Evolutionary conservation across 2,329 filamentous ascomycete species (phyloP).

Genomic region (Calonectria crousiana): DNA sequence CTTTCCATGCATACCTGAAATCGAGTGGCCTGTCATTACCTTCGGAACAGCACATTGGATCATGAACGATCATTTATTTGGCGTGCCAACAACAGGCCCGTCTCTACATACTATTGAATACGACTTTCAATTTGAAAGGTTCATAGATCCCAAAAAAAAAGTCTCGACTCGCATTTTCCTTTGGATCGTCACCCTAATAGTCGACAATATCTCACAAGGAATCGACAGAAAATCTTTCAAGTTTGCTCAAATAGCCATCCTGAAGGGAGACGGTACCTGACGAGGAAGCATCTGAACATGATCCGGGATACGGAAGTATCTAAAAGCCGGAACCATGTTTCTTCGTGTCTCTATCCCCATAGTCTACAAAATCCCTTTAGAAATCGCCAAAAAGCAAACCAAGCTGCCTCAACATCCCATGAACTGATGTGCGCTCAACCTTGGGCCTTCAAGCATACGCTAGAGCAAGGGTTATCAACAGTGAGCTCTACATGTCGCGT

Average conservation of each 20-base stretch:
- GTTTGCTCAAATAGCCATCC: too few relatives aligned
- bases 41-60: not conserved
- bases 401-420: not conserved
- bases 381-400: too few relatives aligned
- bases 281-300: too few relatives aligned
- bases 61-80: not conserved
- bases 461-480: not conserved
- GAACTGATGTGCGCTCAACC: not conserved
- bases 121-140: not conserved
- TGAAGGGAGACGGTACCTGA: too few relatives aligned
- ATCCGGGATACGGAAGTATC: too few relatives aligned
- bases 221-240: not conserved
- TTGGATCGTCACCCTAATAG: not conserved
- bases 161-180: not conserved
- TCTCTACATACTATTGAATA: not conserved
- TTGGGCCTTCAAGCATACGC: not conserved
- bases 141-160: not conserved
- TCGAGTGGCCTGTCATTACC: not conserved
- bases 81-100: too few relatives aligned
- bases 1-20: not conserved
- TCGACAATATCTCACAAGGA: not conserved
- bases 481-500: not conserved
- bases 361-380: not conserved
- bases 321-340: too few relatives aligned
- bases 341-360: not conserved